Conservation (phyloP, 208 protist species). For the Porcisia deanei region DNA sequence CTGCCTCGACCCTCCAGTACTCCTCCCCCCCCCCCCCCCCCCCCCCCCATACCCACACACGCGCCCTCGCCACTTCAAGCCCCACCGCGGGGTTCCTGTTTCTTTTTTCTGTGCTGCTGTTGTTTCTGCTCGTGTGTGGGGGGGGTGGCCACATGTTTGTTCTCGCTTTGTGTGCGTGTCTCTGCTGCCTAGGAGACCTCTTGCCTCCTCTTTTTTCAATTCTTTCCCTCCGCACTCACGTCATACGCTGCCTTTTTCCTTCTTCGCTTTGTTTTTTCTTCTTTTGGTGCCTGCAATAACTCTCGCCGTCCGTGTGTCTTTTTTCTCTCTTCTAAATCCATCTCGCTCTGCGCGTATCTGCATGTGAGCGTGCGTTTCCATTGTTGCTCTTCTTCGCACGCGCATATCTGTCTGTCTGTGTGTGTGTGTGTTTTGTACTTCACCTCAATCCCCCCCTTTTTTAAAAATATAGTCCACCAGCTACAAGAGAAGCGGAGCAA, state of each 20-base stretch:
- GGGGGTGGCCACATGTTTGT: conserved; percentile 5
- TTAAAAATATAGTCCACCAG: not conserved
- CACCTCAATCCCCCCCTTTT: not conserved
- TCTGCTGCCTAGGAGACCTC: not conserved
- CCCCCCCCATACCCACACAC: no score
- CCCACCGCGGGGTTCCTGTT: not conserved
- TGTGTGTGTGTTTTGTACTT: not conserved
- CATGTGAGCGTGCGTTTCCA: not conserved
- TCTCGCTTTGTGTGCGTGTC: not conserved
- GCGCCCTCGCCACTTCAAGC: not conserved
- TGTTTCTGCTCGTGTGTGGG: conserved; percentile 11
- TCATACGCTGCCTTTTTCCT: conserved; percentile 1
- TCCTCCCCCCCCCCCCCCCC: no score
- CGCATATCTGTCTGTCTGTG: not conserved
- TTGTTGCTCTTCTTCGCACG: not conserved
- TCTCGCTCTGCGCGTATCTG: not conserved
- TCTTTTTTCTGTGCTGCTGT: not conserved
- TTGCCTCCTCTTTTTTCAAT: conserved; percentile 7
- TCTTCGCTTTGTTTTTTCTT: conserved; percentile 2
- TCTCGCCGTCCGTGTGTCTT: not conserved
- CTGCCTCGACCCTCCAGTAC: no score
- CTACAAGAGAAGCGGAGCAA: no score
- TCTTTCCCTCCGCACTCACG: conserved; percentile 6
- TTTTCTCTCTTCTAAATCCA: not conserved
- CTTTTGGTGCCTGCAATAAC: not conserved